Percentiles rank a stretch among this genome's conserved stretches.
Evolutionary conservation across 2,329 filamentous ascomycete genomes (phyloP).

Genomic region (Aspergillus eucalypticola): DNA sequence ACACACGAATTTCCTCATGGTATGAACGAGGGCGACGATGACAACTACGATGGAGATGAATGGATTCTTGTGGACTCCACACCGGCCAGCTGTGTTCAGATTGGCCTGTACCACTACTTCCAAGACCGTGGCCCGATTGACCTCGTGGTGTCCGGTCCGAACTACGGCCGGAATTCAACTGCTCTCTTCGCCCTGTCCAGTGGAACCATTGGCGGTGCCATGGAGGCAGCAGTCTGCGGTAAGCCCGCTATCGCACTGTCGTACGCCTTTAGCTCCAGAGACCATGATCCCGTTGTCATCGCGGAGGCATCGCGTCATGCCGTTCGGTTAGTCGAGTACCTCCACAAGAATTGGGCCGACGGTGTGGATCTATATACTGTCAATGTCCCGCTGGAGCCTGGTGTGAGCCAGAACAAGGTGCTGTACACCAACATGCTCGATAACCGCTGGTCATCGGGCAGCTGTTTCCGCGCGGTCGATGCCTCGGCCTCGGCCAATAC

Average conservation of each 20-base stretch:
- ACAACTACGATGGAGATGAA: slow-evolving; percentile 62
- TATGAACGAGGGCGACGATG: slow-evolving; percentile 53
- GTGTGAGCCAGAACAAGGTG: slow-evolving; percentile 69
- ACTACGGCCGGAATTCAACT: slow-evolving; percentile 81
- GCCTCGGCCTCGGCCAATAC: slow-evolving; percentile 61
- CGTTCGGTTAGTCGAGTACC: slow-evolving; percentile 74
- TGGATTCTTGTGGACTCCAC: slow-evolving; percentile 82
- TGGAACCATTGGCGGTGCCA: slow-evolving; percentile 73
- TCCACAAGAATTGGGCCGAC: slow-evolving; percentile 71
- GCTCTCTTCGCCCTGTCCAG: slow-evolving; percentile 76
- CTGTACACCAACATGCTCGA: slow-evolving; percentile 85
- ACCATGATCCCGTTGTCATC: slow-evolving; percentile 81
- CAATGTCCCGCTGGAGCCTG: slow-evolving; percentile 82
- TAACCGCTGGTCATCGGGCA: slow-evolving; percentile 83
- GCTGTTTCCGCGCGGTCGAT: slow-evolving; percentile 81
- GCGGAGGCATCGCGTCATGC: slow-evolving; percentile 72
- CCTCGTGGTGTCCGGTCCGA: slow-evolving; percentile 76
- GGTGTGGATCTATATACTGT: slow-evolving; percentile 85
- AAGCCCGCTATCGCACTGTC: slow-evolving; percentile 75
- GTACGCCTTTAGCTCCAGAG: slow-evolving; percentile 84
- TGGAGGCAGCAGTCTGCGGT: slow-evolving; percentile 74
- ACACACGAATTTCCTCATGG: slow-evolving; percentile 61
- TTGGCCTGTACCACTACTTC: slow-evolving; percentile 79
- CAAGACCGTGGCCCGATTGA: slow-evolving; percentile 70
- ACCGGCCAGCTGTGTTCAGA: slow-evolving; percentile 77